A percentile compares a stretch with the other conserved stretches of the same genome.
These are phyloP conservation scores for Aspergillus cristatus DNA, from an alignment of 495 filamentous ascomycete genomes.

Conservation along the genomic window DNA sequence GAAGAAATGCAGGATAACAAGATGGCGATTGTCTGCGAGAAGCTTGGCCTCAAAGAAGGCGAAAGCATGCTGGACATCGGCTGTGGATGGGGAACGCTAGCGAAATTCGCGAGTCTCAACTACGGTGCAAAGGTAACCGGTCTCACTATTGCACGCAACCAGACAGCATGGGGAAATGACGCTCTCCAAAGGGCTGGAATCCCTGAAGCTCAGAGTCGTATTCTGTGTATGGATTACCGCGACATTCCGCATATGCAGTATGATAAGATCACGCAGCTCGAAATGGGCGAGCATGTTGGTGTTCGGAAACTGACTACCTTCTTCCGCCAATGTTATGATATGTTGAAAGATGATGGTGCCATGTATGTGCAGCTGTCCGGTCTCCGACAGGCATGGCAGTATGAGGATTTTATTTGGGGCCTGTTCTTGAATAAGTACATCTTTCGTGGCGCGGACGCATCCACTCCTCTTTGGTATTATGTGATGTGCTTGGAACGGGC, in stretches of 20 bases:
- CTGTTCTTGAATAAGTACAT: slow-evolving; percentile 91
- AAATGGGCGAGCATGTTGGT: slow-evolving; percentile 90
- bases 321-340: slow-evolving; percentile 65
- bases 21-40: slow-evolving; percentile 75
- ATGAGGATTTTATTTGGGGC: slow-evolving; percentile 81
- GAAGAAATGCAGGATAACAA: slow-evolving; percentile 90
- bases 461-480: slow-evolving; percentile 66
- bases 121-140: slow-evolving; percentile 72
- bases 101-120: slow-evolving; percentile 68
- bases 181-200: slow-evolving; percentile 47
- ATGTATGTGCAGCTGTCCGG: slow-evolving; percentile 83
- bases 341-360: slow-evolving; percentile 79
- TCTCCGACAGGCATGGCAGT: slow-evolving; percentile 75
- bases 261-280: slow-evolving; percentile 79
- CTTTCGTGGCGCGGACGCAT: slow-evolving; percentile 82
- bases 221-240: slow-evolving; percentile 61
- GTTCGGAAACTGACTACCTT: slow-evolving; percentile 62
- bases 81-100: slow-evolving; percentile 81
- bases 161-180: slow-evolving; percentile 64
- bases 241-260: slow-evolving; percentile 65
- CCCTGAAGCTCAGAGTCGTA: slow-evolving; percentile 37
- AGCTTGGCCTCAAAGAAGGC: slow-evolving; percentile 62
- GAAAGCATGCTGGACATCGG: slow-evolving; percentile 74
- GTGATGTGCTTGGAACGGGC: slow-evolving; percentile 61
- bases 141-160: slow-evolving; percentile 73